Base-by-base conservation (phyloP, 148 eudicot genomes). In the Fagopyrum homotropicum region DNA sequence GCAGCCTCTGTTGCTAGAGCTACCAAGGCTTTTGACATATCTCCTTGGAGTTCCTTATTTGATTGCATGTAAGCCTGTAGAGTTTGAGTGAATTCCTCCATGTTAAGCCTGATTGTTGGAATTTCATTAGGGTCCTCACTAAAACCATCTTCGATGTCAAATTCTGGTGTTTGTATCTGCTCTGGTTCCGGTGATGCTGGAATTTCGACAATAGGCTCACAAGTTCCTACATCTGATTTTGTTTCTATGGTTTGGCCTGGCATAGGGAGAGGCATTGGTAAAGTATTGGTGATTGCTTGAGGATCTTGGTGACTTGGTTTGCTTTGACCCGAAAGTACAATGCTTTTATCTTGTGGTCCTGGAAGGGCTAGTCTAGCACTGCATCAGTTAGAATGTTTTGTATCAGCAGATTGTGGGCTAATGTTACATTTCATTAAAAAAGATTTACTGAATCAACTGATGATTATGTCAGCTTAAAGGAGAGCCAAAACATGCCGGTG, bases 311-410 rank as follows among this genome's bases (percentile, higher is more conserved):
- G 79, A 78, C 83, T 74, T 77, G 77, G 76, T 76, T 77, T 75
- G 51, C 78, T 72, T 74, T 80, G 83, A 73, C 81, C 70, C 73
- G 89, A 76, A 72, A 78, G 77, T 74, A 90, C 77, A 11, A 92
- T 80, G 78, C 98, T 76, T 84, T 69, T 90, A 60, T 96, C 97
- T 81, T 92, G 91, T 61, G 91, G 89, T 72, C 94, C 94, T 4
- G 99, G 97, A 44, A 92, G 93, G 55, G 94, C 82, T 80, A 89
- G 89, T 77, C 99, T 88, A 66, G 98, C 97, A 85, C 99, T 96
- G 93, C 81, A 83, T 15, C 72, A 73, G 69, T 76, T 81, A 72
- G 16, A 12, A 57, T 56, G 9, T 16, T 51, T 30, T 73, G 9
- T 29, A 29, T 73, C 26, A 55, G 60, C 60, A 55, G 7, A 55